A percentile compares a stretch with the other conserved stretches of the same genome.
phyloP scores from a whole-genome alignment of 345 rosid genomes.

The Eucalyptus sideroxylon region DNA sequence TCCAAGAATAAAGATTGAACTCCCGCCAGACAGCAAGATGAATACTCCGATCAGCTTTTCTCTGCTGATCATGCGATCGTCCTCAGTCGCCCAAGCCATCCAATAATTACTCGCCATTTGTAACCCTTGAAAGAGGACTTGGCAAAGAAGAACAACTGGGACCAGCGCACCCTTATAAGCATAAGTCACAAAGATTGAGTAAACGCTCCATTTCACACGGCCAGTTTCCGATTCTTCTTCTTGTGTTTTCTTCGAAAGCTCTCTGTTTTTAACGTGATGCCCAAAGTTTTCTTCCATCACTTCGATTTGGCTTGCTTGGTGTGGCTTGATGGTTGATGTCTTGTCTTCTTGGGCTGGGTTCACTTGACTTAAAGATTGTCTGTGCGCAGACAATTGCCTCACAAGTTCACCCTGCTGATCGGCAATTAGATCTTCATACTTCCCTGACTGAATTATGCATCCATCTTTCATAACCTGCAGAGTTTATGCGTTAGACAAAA shows the following conservation, averaged over 20 bases:
- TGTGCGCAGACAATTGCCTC: conserved; percentile 59
- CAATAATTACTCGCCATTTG: conserved; percentile 68
- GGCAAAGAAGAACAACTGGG: conserved; percentile 2
- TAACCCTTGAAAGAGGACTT: conserved; percentile 39
- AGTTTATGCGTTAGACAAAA: background rate
- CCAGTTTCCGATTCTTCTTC: conserved; percentile 49
- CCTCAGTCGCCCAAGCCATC: conserved; percentile 64
- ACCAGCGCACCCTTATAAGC: conserved; percentile 9
- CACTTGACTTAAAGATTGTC: conserved; percentile 44
- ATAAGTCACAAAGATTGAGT: conserved; percentile 37
- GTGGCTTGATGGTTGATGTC: background rate
- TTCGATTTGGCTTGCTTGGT: conserved; percentile 18
- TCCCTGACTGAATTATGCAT: conserved; percentile 46
- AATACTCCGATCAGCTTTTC: conserved; percentile 35
- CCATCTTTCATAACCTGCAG: conserved; percentile 57
- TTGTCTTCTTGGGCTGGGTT: conserved; percentile 7
- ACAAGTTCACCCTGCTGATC: conserved; percentile 51
- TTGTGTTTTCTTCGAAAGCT: conserved; percentile 1
- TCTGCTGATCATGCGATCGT: conserved; percentile 9
- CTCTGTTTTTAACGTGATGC: background rate
- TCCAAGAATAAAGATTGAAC: conserved; percentile 54
- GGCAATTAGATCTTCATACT: conserved; percentile 35
- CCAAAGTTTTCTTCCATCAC: conserved; percentile 21
- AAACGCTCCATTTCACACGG: conserved; percentile 52
- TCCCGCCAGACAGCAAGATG: conserved; percentile 43